A percentile compares a stretch with the other conserved stretches of the same genome.
Conservation (phyloP, 2,329 filamentous ascomycete species). For the Leptographium galeiforme region DNA sequence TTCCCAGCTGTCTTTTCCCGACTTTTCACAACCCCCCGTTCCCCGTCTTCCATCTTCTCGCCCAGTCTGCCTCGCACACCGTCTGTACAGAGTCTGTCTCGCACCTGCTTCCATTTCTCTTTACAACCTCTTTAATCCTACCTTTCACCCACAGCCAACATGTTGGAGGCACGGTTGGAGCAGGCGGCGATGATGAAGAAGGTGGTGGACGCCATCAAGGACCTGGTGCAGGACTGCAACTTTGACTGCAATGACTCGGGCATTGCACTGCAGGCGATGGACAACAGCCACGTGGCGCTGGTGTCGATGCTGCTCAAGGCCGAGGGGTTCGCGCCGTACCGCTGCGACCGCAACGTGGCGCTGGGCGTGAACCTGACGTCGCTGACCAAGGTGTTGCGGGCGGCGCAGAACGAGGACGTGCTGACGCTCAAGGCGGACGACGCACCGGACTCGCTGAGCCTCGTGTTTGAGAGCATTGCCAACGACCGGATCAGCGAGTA, state of each 20-base stretch:
- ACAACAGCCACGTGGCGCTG: constrained; percentile 97
- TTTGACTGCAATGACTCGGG: constrained; percentile 99
- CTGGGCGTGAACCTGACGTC: constrained; percentile 95
- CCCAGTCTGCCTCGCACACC: not conserved
- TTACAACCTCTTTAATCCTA: not conserved
- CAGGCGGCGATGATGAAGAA: constrained; percentile 93
- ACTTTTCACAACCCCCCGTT: not conserved
- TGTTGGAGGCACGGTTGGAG: constrained; percentile 96
- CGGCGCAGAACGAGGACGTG: constrained; percentile 86
- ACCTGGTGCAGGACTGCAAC: constrained; percentile 98
- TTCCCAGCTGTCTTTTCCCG: not conserved
- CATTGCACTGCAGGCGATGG: constrained; percentile 97
- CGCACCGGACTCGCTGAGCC: constrained; percentile 85
- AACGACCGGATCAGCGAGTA: constrained; percentile 95
- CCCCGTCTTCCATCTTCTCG: not conserved
- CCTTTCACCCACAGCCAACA: constrained; percentile 22
- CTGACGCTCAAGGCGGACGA: constrained; percentile 97
- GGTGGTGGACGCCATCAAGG: constrained; percentile 98
- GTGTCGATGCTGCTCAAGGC: constrained; percentile 98
- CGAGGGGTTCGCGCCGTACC: constrained; percentile 86
- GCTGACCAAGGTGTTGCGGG: constrained; percentile 91
- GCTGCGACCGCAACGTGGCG: constrained; percentile 97
- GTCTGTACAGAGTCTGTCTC: not conserved
- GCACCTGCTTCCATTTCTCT: not conserved
- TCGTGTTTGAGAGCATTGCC: constrained; percentile 83